Evolutionary conservation across 2,329 filamentous ascomycete genomes (phyloP), one percentile per base, ranked within the genome.

Genomic region (Neurospora sp.): DNA sequence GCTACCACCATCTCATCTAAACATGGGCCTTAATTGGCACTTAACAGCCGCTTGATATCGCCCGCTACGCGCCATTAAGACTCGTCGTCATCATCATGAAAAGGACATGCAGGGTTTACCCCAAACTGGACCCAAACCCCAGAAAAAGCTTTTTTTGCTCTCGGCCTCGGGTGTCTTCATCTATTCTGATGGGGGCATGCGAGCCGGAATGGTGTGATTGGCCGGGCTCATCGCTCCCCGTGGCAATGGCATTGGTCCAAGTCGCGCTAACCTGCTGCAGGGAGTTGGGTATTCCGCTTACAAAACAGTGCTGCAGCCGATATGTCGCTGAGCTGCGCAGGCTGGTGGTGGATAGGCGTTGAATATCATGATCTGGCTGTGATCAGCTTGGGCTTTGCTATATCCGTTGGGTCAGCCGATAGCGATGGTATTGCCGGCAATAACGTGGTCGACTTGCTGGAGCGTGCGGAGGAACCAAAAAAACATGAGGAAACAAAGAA

Each of bases 201-300:
- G 69, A 68, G 68, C 66, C 66, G 19, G 19, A 36, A 66, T 28
- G 46, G 15, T 39, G 15, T 70, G 69, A 74, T 73, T 74, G 73
- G 73, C 46, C 38, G 28, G 66, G 52, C n/a, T 28, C 33, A 23
- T 66, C 67, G 67, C 52, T 62, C 23, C 23, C 52, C 70, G 72
- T 71, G 71, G 73, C 74, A 75, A 73, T 72, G 72, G 73, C 74
- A 75, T 73, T 74, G 70, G 72, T 66, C 72, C 69, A 74, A 70
- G 67, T 41, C 71, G 67, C 73, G 74, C 74, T 74, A 74, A 70
- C 70, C 70, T 70, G 66, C 69, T 72, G 71, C 70, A 70, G 73
- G 33, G 6, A 36, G 33, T 36, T 36, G 33, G 33, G 33, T 36
- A 36, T 36, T 6, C 33, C 33, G 33, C 33, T 36, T 36, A 36